A percentile compares a stretch with the other conserved stretches of the same genome.
These are phyloP conservation scores for Lactarius sanguifluus DNA, from an alignment of 768 basidiomycete genomes.

Conservation along the genomic window DNA sequence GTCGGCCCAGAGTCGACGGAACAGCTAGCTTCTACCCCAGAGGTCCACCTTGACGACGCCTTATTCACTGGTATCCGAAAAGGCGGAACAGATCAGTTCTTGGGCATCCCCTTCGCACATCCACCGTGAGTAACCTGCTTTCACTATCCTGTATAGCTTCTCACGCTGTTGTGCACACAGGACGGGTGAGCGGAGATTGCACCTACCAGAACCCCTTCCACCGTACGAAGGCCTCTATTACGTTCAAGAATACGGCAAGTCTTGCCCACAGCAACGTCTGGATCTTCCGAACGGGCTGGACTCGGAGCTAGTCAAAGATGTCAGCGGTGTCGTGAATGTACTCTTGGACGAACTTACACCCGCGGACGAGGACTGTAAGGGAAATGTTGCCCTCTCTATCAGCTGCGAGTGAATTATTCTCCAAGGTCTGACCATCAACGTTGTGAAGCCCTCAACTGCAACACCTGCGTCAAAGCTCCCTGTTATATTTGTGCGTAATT, in stretches of 20 bases:
- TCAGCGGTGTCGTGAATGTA: neutral
- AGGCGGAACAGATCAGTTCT: slow-evolving; percentile 35
- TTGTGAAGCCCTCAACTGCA: slow-evolving; percentile 27
- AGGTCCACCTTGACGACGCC: slow-evolving; percentile 35
- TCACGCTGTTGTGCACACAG: slow-evolving; percentile 27
- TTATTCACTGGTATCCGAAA: slow-evolving; percentile 34
- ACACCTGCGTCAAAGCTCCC: slow-evolving; percentile 27
- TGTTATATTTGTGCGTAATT: slow-evolving; percentile 31
- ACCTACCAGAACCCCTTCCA: slow-evolving; percentile 32
- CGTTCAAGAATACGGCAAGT: slow-evolving; percentile 29
- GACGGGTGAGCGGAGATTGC: slow-evolving; percentile 40
- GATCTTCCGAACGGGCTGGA: slow-evolving; percentile 16
- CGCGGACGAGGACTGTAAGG: slow-evolving; percentile 31
- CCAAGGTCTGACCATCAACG: slow-evolving; percentile 33
- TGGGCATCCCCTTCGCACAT: slow-evolving; percentile 45
- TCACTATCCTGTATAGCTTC: no score
- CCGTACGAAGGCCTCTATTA: slow-evolving; percentile 29
- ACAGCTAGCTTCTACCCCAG: neutral
- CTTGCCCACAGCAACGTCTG: slow-evolving; percentile 34
- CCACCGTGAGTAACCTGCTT: slow-evolving; percentile 37
- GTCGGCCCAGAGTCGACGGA: neutral
- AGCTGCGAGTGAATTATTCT: neutral
- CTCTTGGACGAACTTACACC: slow-evolving; percentile 19
- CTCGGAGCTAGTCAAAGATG: neutral
- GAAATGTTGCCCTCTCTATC: neutral